Evolutionary conservation across 176 grass and related monocot genomes (phyloP).

Genomic region (Saccharum officinarum): DNA sequence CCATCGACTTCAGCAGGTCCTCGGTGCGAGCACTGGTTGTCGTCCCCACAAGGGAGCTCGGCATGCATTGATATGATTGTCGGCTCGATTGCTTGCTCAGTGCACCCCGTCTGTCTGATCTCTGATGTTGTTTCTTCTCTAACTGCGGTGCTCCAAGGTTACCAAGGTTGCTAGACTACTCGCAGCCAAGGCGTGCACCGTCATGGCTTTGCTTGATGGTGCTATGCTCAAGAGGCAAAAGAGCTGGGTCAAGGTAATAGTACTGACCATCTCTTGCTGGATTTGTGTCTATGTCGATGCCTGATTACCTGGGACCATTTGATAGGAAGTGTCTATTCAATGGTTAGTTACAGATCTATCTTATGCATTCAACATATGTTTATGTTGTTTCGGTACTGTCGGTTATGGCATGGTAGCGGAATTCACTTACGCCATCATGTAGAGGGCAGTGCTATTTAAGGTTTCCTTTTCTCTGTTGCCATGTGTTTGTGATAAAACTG

Average conservation of each 20-base stretch:
- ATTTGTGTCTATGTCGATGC: conserved; percentile 3
- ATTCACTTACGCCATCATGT: not conserved
- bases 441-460: not conserved
- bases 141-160: conserved; percentile 49
- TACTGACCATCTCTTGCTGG: not conserved
- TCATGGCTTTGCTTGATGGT: conserved; percentile 96
- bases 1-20: conserved; percentile 70
- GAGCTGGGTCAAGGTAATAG: conserved; percentile 87
- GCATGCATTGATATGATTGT: conserved; percentile 56
- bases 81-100: not conserved
- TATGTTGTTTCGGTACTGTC: not conserved
- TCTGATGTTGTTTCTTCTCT: not conserved
- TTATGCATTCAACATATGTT: not conserved
- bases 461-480: not conserved
- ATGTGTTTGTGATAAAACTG: not conserved
- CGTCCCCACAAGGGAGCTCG: conserved; percentile 90
- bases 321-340: not conserved
- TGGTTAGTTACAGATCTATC: not conserved
- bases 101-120: not conserved
- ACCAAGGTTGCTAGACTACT: conserved; percentile 84
- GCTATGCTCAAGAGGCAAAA: conserved; percentile 90
- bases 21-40: conserved; percentile 84
- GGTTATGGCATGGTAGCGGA: not conserved
- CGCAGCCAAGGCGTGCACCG: conserved; percentile 60
- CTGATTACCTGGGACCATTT: not conserved